phyloP scores from a whole-genome alignment of 345 rosid species.

The Eucalyptus globulus region DNA sequence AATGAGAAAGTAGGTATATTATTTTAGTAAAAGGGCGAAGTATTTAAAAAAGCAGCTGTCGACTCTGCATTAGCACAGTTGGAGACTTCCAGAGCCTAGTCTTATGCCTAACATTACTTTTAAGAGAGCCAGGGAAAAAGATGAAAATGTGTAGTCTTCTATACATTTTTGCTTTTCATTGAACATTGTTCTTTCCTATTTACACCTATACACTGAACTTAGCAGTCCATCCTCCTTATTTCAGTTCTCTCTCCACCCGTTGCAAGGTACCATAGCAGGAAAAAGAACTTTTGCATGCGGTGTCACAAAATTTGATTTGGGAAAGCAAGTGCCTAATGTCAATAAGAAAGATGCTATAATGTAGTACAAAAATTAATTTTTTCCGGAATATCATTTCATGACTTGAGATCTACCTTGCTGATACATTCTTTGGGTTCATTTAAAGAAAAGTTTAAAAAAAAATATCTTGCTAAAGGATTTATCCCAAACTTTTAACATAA shows the following conservation, averaged over 20 bases:
- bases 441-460: neutral
- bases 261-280: neutral
- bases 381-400: neutral
- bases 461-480: neutral
- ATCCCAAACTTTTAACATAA: neutral
- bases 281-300: neutral
- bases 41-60: neutral
- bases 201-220: neutral
- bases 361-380: neutral
- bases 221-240: neutral
- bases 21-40: neutral
- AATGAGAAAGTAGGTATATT: neutral
- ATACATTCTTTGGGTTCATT: neutral
- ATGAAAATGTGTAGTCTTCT: neutral
- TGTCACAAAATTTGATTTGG: neutral
- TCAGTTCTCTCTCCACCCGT: neutral
- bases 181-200: neutral
- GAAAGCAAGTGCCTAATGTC: neutral
- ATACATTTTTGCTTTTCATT: neutral
- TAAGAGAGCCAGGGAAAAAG: neutral
- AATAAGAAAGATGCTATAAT: neutral
- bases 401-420: neutral
- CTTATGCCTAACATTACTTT: neutral
- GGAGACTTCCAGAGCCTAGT: neutral
- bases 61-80: neutral